Conservation (phyloP, 108 stramenopile species). For the Cylindrotheca closterium region DNA sequence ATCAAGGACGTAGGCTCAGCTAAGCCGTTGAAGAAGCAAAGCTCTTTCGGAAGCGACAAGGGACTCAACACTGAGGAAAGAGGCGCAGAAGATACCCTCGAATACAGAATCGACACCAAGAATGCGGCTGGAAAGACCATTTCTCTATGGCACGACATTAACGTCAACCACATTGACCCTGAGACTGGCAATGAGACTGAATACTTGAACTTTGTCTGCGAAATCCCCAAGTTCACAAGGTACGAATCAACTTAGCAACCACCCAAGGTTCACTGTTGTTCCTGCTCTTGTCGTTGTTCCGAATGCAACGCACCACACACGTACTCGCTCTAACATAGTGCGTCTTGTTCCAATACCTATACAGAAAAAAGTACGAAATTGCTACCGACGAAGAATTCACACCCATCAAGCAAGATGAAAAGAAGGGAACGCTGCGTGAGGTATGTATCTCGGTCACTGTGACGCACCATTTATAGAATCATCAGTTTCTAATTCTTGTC, state of each 20-base stretch:
- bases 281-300: too few species aligned
- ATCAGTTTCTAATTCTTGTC: background rate
- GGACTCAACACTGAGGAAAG: slow-evolving; percentile 51
- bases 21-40: slow-evolving; percentile 15
- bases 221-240: slow-evolving; percentile 96
- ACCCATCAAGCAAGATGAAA: slow-evolving; percentile 97
- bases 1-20: slow-evolving; percentile 22
- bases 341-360: background rate
- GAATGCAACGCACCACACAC: too few species aligned
- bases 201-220: slow-evolving; percentile 92
- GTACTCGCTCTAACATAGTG: background rate
- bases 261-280: too few species aligned
- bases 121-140: slow-evolving; percentile 61
- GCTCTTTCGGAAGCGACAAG: slow-evolving; percentile 45
- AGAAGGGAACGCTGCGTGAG: slow-evolving; percentile 93
- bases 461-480: background rate
- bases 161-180: slow-evolving; percentile 71
- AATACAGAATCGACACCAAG: slow-evolving; percentile 81
- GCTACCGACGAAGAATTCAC: slow-evolving; percentile 94
- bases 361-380: slow-evolving; percentile 93
- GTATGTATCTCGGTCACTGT: slow-evolving; percentile 38
- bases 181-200: slow-evolving; percentile 62
- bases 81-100: slow-evolving; percentile 74
- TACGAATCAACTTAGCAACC: too few species aligned
- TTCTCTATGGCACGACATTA: slow-evolving; percentile 92